Evolutionary conservation across 176 grass and related monocot genomes (phyloP).

Genomic region (Oryza meridionalis): DNA sequence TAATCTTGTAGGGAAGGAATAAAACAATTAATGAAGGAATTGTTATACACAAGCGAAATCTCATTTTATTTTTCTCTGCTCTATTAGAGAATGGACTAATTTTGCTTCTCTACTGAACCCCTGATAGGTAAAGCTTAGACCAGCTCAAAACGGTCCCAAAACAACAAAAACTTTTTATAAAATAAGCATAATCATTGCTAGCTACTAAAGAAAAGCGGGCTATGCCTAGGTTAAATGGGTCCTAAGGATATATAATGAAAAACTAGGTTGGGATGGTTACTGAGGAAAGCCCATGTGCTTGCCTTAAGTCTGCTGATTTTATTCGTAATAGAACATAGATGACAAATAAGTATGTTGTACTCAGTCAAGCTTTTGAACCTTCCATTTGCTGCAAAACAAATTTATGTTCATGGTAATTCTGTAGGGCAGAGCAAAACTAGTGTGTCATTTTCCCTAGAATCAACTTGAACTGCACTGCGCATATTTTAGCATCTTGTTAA

Average conservation of each 20-base stretch:
- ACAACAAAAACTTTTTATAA: not conserved
- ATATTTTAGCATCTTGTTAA: not conserved
- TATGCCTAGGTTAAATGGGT: not conserved
- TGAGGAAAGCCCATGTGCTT: not conserved
- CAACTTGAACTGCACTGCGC: not conserved
- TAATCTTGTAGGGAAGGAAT: no score
- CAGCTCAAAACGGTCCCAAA: not conserved
- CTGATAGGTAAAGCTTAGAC: not conserved
- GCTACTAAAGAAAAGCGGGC: not conserved
- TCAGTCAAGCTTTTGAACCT: slow-evolving; percentile 17
- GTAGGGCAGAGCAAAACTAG: not conserved
- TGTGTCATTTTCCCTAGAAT: not conserved
- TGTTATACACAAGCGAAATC: not conserved
- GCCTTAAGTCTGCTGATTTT: not conserved
- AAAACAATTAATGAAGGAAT: not conserved
- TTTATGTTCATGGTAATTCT: not conserved
- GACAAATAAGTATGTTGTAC: not conserved
- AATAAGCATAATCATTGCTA: not conserved
- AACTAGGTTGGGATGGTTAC: not conserved
- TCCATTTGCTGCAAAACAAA: not conserved
- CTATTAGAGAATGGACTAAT: not conserved
- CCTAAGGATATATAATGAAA: not conserved
- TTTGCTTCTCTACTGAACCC: not conserved
- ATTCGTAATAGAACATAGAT: not conserved
- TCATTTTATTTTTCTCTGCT: not conserved